Percentiles rank a stretch among this genome's conserved stretches.
phyloP scores from a whole-genome alignment of 495 filamentous ascomycete genomes.

The Annulohypoxylon moriforme region DNA sequence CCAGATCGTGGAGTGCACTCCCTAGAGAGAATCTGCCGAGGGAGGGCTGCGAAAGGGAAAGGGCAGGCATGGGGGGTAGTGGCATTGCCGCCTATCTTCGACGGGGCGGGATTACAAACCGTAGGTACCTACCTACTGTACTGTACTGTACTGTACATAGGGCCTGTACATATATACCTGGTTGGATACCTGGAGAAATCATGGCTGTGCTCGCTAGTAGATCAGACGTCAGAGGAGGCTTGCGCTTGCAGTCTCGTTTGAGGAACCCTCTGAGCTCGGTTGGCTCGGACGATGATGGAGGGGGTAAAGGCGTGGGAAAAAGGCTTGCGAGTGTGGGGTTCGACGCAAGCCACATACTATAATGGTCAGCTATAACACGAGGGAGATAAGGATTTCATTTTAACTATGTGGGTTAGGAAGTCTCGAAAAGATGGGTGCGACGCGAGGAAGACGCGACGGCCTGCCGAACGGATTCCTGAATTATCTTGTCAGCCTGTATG shows the following conservation, averaged over 20 bases:
- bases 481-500: slow-evolving; percentile 29
- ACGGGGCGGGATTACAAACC: neutral
- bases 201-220: slow-evolving; percentile 29
- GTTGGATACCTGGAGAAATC: slow-evolving; percentile 10
- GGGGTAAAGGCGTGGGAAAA: neutral
- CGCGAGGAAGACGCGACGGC: slow-evolving; percentile 42
- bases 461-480: slow-evolving; percentile 32
- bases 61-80: slow-evolving; percentile 32
- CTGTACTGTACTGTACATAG: too few relatives aligned
- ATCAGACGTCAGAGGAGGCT: slow-evolving; percentile 32
- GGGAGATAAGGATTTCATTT: slow-evolving; percentile 37
- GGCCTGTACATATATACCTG: too few relatives aligned
- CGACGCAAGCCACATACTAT: slow-evolving; percentile 44
- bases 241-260: slow-evolving; percentile 26
- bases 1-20: slow-evolving; percentile 53
- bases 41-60: slow-evolving; percentile 22
- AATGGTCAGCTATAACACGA: slow-evolving; percentile 28
- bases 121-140: too few relatives aligned
- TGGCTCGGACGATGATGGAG: slow-evolving; percentile 33
- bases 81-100: slow-evolving; percentile 31
- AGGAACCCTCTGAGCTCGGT: slow-evolving; percentile 26
- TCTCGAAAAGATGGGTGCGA: slow-evolving; percentile 28
- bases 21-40: slow-evolving; percentile 48
- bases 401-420: neutral
- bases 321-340: slow-evolving; percentile 31